Conservation (phyloP, 768 basidiomycete species). For the Leccinum subgranulosum region DNA sequence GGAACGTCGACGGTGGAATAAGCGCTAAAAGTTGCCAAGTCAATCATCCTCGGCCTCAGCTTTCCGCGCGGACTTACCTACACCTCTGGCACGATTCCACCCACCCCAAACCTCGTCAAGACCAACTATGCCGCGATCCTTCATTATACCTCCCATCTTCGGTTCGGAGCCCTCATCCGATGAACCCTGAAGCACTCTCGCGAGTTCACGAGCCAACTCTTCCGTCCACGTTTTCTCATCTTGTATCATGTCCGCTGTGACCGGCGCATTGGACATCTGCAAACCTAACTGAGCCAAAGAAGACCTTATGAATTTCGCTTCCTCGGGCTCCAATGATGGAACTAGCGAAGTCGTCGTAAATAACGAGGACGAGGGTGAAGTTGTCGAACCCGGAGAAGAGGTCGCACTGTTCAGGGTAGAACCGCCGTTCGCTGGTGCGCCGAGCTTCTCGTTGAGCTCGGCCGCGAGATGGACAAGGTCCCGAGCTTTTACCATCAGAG, state of each 20-base stretch:
- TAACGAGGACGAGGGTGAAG: conserved; percentile 19
- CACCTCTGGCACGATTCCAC: conserved; percentile 92
- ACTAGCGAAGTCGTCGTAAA: conserved; percentile 31
- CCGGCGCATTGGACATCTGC: conserved; percentile 70
- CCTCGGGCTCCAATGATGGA: conserved; percentile 63
- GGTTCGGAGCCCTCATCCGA: conserved; percentile 12
- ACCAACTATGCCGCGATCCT: conserved; percentile 73
- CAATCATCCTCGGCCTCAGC: neutral
- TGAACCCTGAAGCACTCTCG: conserved; percentile 58
- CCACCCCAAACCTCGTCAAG: conserved; percentile 94
- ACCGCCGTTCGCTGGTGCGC: conserved; percentile 34
- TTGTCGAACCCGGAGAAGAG: conserved; percentile 18
- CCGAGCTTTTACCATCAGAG: conserved; percentile 84
- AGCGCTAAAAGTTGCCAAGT: conserved; percentile 53
- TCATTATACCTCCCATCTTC: conserved; percentile 62
- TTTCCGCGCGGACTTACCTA: conserved; percentile 47
- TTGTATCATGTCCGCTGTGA: conserved; percentile 85
- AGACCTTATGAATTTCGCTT: conserved; percentile 82
- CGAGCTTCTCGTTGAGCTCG: conserved; percentile 81
- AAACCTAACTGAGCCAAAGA: conserved; percentile 90
- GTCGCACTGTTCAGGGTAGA: neutral
- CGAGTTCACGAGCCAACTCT: conserved; percentile 81
- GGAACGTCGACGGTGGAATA: conserved; percentile 83
- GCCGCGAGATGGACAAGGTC: conserved; percentile 91
- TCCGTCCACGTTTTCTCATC: conserved; percentile 80